Base-by-base conservation (phyloP, 257 asterid genomes). In the Lithospermum erythrorhizon region DNA sequence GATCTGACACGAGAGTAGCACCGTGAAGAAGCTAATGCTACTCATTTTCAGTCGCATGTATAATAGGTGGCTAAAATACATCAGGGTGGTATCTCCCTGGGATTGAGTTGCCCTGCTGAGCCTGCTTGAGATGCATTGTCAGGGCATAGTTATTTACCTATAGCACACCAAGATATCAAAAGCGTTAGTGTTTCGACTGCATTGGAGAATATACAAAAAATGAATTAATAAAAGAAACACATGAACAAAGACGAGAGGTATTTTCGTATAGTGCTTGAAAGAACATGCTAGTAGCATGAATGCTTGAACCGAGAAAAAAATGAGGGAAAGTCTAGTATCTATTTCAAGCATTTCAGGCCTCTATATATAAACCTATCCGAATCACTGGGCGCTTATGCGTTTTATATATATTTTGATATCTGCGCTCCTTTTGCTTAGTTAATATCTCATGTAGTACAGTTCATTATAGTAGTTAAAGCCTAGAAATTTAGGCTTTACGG, bases 81-180 rank as follows among this genome's bases (percentile, higher is more conserved):
- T 91, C 98, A 0, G 98, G 96, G 76, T 90, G 70, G 59, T 80
- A 90, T 9, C 82, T 89, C 55, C 96, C 95, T 19, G 97, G 80
- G 19, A 88, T 79, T 1, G 86, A 78, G 75, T 66, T 80, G 71
- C 73, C 70, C 61, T 82, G 96, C 69, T 86, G 96, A 32, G 95
- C 95, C 75, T 83, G 94, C 81, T 89, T 86, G 70, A 86, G 94
- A 73, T 89, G 96, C 95, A 89, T 79, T 35, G 94, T 64, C 15
- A 89, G 87, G 22, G 96, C 90, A 68, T 82, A 85, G 62, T 85
- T 85, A 70, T 78, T 78, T 11, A 82, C 80, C 94, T 85, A 80
- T 65, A 56, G 57, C 64, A 67, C 69, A 58, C 11, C 59, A 35
- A 66, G 53, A 57, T 35, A 47, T 21, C 3, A 14, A 60, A 58